Percentiles rank a stretch among this genome's conserved stretches.
phyloP scores from a whole-genome alignment of 2,329 filamentous ascomycete genomes.

The Penicillium sp. region DNA sequence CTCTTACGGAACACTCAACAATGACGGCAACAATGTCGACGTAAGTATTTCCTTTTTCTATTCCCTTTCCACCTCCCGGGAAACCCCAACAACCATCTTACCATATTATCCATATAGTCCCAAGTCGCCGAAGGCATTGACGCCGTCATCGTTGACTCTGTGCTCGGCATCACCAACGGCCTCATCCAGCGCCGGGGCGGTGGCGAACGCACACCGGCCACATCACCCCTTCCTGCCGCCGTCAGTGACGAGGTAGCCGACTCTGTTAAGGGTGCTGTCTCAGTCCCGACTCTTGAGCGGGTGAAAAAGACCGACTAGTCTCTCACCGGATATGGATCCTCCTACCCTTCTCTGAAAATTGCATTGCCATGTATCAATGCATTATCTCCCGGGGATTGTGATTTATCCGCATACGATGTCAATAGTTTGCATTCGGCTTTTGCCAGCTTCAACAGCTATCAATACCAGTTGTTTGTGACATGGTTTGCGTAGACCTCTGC shows the following conservation, averaged over 20 bases:
- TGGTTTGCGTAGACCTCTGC: not conserved
- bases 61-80: not conserved
- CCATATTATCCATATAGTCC: conserved; percentile 47
- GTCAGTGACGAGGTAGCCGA: conserved; percentile 7
- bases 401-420: conserved; percentile 16
- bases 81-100: not conserved
- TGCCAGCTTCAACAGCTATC: conserved; percentile 21
- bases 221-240: conserved; percentile 20
- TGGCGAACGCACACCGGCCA: conserved; percentile 24
- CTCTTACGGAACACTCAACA: conserved; percentile 88
- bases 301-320: conserved; percentile 17
- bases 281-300: conserved; percentile 28
- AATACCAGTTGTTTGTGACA: not conserved
- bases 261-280: conserved; percentile 13
- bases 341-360: conserved; percentile 1
- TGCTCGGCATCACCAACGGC: conserved; percentile 87
- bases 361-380: conserved; percentile 1
- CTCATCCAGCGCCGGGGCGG: conserved; percentile 56
- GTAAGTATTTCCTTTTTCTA: conserved; percentile 51
- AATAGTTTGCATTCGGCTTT: conserved; percentile 15
- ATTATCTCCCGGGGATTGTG: conserved; percentile 1
- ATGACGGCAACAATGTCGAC: conserved; percentile 79
- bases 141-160: conserved; percentile 94
- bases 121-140: conserved; percentile 97
- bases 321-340: conserved; percentile 6